These are phyloP conservation scores for Cyberlindnera maclurae DNA, from an alignment of 805 yeast species.

Conservation along the genomic window DNA sequence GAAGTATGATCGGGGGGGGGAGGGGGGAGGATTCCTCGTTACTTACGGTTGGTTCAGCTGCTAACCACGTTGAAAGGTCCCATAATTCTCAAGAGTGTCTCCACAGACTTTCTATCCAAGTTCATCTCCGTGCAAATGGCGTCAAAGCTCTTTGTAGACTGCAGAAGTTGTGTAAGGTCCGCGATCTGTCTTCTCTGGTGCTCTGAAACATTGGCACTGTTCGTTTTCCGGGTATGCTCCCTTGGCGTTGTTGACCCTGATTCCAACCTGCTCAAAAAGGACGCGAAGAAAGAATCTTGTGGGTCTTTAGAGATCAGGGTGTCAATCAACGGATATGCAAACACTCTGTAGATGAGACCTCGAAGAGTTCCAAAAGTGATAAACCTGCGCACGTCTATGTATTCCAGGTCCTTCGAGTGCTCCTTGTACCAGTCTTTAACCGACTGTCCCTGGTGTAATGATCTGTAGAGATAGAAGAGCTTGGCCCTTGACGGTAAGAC, in stretches of 20 bases:
- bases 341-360: slow-evolving; percentile 75
- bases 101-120: slow-evolving; percentile 48
- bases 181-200: slow-evolving; percentile 10
- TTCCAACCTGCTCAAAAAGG: slow-evolving; percentile 3
- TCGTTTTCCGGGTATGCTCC: slow-evolving; percentile 1
- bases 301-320: slow-evolving; percentile 13
- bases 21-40: too few relatives aligned
- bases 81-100: slow-evolving; percentile 35
- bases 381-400: slow-evolving; percentile 79
- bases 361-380: slow-evolving; percentile 80
- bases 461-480: slow-evolving; percentile 66
- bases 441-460: slow-evolving; percentile 70
- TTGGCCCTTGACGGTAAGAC: slow-evolving; percentile 55
- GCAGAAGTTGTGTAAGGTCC: slow-evolving; percentile 31
- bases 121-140: slow-evolving; percentile 65
- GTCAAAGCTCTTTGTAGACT: slow-evolving; percentile 51
- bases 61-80: slow-evolving; percentile 46
- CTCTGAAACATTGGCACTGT: slow-evolving; percentile 9
- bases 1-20: too few relatives aligned
- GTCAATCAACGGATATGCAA: slow-evolving; percentile 52
- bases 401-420: slow-evolving; percentile 46
- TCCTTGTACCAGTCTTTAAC: slow-evolving; percentile 77
- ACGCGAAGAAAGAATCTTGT: slow-evolving; percentile 9
- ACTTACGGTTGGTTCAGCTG: too few relatives aligned
- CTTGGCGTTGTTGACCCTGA: slow-evolving; percentile 1